Conservation (phyloP, 768 basidiomycete genomes). For the Boletus subcaerulescens region DNA sequence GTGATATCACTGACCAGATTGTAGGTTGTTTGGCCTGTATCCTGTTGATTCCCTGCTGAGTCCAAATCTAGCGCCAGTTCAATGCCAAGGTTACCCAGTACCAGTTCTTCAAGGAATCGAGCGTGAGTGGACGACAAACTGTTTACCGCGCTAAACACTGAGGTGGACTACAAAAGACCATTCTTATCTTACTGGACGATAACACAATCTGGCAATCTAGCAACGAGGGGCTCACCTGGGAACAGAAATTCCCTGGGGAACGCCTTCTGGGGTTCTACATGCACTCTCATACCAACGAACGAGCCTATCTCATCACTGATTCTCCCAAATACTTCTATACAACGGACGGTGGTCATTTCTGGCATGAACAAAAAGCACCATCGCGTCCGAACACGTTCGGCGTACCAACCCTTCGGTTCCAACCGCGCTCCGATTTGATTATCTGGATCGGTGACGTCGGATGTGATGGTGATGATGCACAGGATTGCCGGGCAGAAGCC, state of each 20-base stretch:
- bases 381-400: conserved; percentile 77
- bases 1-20: conserved; percentile 70
- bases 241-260: conserved; percentile 54
- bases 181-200: conserved; percentile 79
- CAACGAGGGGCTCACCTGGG: conserved; percentile 95
- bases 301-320: conserved; percentile 88
- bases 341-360: conserved; percentile 73
- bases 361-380: conserved; percentile 61
- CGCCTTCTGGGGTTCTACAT: conserved; percentile 83
- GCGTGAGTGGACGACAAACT: conserved; percentile 38
- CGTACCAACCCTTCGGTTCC: conserved; percentile 79
- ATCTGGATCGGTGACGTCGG: conserved; percentile 85
- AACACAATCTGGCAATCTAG: conserved; percentile 87
- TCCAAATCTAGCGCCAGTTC: conserved; percentile 61
- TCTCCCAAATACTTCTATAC: conserved; percentile 68
- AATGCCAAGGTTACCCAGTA: conserved; percentile 63
- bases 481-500: conserved; percentile 71
- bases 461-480: conserved; percentile 46
- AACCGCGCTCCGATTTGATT: conserved; percentile 77
- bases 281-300: conserved; percentile 73
- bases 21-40: conserved; percentile 40
- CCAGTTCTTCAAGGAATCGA: conserved; percentile 81
- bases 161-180: conserved; percentile 46
- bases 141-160: neutral
- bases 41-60: conserved; percentile 1